phyloP scores from a whole-genome alignment of 805 yeast species.

The Yamadazyma nakazawae region DNA sequence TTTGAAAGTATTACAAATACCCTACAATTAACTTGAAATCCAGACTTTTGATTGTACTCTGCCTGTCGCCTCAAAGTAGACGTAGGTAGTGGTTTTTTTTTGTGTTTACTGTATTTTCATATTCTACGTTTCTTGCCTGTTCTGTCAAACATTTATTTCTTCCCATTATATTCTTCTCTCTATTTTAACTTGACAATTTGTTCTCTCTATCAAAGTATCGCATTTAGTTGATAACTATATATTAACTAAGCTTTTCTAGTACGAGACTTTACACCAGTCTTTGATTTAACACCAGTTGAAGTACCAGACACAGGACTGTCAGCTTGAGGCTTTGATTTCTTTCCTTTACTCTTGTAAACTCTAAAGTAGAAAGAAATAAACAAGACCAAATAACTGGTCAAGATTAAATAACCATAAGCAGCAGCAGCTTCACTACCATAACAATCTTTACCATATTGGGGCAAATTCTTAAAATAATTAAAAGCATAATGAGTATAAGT shows the following conservation, averaged over 20 bases:
- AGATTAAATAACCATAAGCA: constrained; percentile 80
- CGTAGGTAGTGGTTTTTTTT: too few species aligned
- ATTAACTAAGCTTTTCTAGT: constrained; percentile 9
- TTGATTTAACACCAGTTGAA: not conserved
- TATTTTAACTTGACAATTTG: too few species aligned
- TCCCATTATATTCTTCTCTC: too few species aligned
- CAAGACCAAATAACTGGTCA: constrained; percentile 83
- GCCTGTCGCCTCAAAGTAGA: too few species aligned
- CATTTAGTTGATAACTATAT: too few species aligned
- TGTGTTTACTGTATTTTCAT: too few species aligned
- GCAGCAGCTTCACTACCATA: constrained; percentile 94
- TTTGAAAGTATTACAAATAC: too few species aligned
- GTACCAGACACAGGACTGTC: constrained; percentile 1
- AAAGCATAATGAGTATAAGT: constrained; percentile 85
- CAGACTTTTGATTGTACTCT: too few species aligned
- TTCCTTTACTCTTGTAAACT: constrained; percentile 58
- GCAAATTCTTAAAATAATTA: constrained; percentile 60
- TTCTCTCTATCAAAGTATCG: too few species aligned
- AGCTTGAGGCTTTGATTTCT: constrained; percentile 19
- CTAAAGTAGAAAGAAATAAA: constrained; percentile 91
- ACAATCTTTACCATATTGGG: constrained; percentile 69
- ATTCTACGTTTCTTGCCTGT: too few species aligned
- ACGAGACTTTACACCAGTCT: constrained; percentile 2
- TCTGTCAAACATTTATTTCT: too few species aligned
- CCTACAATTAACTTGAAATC: too few species aligned